A percentile compares a stretch with the other conserved stretches of the same genome.
These are phyloP conservation scores for Talaromyces liani DNA, from an alignment of 495 filamentous ascomycete genomes.

Conservation along the genomic window DNA sequence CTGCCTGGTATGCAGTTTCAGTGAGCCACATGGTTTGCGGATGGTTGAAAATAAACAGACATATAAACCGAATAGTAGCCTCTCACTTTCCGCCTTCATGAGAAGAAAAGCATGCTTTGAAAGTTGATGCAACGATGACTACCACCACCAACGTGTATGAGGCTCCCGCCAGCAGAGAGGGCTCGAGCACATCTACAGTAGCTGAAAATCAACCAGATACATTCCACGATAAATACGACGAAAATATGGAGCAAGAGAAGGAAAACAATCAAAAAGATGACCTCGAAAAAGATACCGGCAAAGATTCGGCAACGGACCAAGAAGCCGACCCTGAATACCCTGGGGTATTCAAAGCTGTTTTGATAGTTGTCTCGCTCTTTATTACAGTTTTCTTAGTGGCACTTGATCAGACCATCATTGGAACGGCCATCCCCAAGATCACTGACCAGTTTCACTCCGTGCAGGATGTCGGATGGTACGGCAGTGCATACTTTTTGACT, in stretches of 20 bases:
- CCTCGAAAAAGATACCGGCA: neutral
- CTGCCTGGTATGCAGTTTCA: neutral
- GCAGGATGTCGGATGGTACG: conserved; percentile 35
- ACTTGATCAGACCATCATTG: conserved; percentile 43
- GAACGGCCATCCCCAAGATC: conserved; percentile 29
- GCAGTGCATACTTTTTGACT: conserved; percentile 20
- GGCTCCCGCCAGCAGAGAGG: neutral
- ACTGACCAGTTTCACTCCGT: conserved; percentile 36
- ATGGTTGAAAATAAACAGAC: neutral
- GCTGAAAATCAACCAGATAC: neutral
- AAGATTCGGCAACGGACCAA: neutral
- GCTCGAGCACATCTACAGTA: neutral
- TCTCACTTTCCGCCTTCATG: neutral
- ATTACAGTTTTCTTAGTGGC: conserved; percentile 43
- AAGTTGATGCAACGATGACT: neutral
- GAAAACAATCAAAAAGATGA: neutral
- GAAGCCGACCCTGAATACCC: conserved; percentile 13
- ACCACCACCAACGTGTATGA: neutral
- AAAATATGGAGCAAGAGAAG: neutral
- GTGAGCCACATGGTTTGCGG: neutral
- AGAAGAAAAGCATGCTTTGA: neutral
- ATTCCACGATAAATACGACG: neutral
- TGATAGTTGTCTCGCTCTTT: conserved; percentile 34
- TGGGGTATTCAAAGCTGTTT: conserved; percentile 12
- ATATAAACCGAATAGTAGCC: neutral